Conservation (phyloP, 352 stramenopile genomes). For the Pythium oligandrum region DNA sequence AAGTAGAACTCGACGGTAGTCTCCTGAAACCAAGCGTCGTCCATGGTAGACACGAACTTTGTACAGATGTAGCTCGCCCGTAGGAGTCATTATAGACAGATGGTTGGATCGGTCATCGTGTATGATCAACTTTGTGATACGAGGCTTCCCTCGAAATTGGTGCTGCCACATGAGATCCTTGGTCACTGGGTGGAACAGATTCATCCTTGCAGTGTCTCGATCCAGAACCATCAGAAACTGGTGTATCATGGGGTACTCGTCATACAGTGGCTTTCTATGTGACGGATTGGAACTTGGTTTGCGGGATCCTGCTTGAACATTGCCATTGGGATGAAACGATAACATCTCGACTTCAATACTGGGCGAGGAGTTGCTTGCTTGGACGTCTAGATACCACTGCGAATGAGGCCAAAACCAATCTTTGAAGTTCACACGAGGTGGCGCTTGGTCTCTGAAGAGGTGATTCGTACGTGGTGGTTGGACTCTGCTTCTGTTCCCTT, state of each 20-base stretch:
- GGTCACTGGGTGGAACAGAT: conserved; percentile 11
- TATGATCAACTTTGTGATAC: conserved; percentile 9
- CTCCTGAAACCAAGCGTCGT: conserved; percentile 13
- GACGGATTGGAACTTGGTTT: not conserved
- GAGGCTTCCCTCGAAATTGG: conserved; percentile 4
- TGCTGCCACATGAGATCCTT: conserved; percentile 14
- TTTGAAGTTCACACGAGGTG: conserved; percentile 5
- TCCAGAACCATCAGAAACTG: conserved; percentile 19
- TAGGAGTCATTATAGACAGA: conserved; percentile 9
- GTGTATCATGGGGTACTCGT: not conserved
- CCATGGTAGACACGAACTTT: conserved; percentile 18
- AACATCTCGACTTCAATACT: conserved; percentile 14
- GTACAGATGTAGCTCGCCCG: conserved; percentile 9
- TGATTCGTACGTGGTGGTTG: too few relatives aligned
- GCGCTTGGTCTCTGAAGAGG: not conserved
- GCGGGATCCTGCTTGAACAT: not conserved
- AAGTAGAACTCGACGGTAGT: conserved; percentile 11
- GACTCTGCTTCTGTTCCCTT: not conserved
- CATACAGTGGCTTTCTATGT: not conserved
- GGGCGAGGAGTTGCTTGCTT: not conserved
- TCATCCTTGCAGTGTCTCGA: conserved; percentile 1
- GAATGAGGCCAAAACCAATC: conserved; percentile 15
- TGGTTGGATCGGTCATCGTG: conserved; percentile 16
- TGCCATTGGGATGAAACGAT: conserved; percentile 15
- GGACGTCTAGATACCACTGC: conserved; percentile 4